Evolutionary conservation across 257 asterid species (phyloP).

Genomic region (Solanum pimpinellifolium): DNA sequence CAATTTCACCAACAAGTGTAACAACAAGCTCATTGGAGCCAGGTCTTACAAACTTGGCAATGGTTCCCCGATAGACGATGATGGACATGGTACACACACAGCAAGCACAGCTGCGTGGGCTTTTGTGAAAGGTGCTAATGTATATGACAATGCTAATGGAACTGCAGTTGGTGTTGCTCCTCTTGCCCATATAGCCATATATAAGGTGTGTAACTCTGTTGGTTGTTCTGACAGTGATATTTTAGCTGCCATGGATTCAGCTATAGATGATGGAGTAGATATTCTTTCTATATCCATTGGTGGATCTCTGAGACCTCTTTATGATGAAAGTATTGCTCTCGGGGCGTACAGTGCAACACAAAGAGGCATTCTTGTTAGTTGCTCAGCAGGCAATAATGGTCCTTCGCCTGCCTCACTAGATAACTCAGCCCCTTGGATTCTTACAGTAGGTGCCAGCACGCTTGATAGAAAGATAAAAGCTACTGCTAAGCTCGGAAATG

Average conservation of each 20-base stretch:
- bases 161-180: slow-evolving; percentile 46
- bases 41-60: neutral
- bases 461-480: slow-evolving; percentile 24
- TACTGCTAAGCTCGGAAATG: slow-evolving; percentile 18
- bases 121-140: slow-evolving; percentile 35
- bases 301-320: neutral
- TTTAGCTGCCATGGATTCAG: slow-evolving; percentile 35
- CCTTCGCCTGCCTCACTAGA: neutral
- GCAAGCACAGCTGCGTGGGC: slow-evolving; percentile 46
- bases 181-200: slow-evolving; percentile 41
- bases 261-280: slow-evolving; percentile 30
- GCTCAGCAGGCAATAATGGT: slow-evolving; percentile 17
- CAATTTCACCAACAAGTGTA: neutral
- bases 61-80: slow-evolving; percentile 6
- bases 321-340: neutral
- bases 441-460: slow-evolving; percentile 44
- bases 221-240: slow-evolving; percentile 15
- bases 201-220: slow-evolving; percentile 13
- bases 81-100: slow-evolving; percentile 44
- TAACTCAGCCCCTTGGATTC: slow-evolving; percentile 33
- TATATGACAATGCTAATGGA: slow-evolving; percentile 32
- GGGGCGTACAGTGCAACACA: slow-evolving; percentile 31
- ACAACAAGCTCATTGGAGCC: slow-evolving; percentile 48
- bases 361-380: slow-evolving; percentile 36
- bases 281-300: slow-evolving; percentile 29